Evolutionary conservation across 371 early-diverging fungal species (phyloP), one percentile per base, ranked within the genome.

Genomic region (Mortierella sp.): DNA sequence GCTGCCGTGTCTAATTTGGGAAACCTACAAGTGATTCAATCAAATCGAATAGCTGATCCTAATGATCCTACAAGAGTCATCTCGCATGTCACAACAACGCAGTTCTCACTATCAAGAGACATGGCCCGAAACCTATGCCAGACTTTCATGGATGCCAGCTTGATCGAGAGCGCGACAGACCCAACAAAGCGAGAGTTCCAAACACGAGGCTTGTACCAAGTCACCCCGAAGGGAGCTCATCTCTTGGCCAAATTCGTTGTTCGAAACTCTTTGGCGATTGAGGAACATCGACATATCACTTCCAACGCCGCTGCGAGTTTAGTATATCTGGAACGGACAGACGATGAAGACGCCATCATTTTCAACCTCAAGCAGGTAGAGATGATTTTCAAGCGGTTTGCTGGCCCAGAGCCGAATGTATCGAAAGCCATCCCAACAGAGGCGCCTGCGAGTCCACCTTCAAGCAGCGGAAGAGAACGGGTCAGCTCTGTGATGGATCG

Each of bases 51-150:
- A 27, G 80, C 86, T 12, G 90, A 89, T 63, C 88, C 88, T 0
- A 84, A 83, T 44, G 88, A 90, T 54, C 84, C 83, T n/a, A 80
- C 82, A 44, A 58, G 81, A 17, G 76, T 78, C 44, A 77, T 83
- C 76, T 82, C 85, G n/a, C 87, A 85, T 17, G 86, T 87, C 0
- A 85, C 85, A 6, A 83, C 80, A 0, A 86, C 84, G 9, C 84
- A 84, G 2, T 85, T 85, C 59, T 87, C 85, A 29, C 85, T 89
- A 83, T 82, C 84, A 10, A 66, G 81, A 54, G 88, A 87, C 45
- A 87, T 89, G 88, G 88, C 90, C 34, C 84, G 83, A 65, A 84
- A 85, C 48, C 71, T 89, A 3, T 88, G 88, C 43, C 87, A 88
- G 51, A 83, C 86, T 41, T 88, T 89, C 67, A 86, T 85, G 77